A percentile compares a stretch with the other conserved stretches of the same genome.
Evolutionary conservation across 2,329 filamentous ascomycete species (phyloP).

Genomic region (Raffaelea albimanens): DNA sequence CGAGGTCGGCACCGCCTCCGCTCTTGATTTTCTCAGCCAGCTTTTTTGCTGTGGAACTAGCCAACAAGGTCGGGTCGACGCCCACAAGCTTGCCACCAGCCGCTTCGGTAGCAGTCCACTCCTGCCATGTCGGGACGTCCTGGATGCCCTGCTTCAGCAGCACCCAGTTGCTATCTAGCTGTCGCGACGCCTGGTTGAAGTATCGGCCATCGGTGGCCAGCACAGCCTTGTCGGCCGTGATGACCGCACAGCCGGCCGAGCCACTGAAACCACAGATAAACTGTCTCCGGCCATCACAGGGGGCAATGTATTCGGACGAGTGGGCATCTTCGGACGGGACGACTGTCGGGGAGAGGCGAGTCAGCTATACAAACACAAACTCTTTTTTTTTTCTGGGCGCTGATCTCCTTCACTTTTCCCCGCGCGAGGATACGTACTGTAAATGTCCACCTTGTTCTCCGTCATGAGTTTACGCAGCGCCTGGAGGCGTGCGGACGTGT

Average conservation of each 20-base stretch:
- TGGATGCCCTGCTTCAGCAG: constrained; percentile 88
- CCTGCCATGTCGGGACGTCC: constrained; percentile 93
- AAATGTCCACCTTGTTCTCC: constrained; percentile 78
- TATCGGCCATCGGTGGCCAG: constrained; percentile 93
- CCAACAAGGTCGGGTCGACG: constrained; percentile 82
- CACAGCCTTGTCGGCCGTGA: constrained; percentile 78
- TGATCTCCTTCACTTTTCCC: no score
- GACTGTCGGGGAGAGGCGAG: constrained; percentile 41
- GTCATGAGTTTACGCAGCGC: constrained; percentile 79
- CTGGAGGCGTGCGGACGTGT: constrained; percentile 68
- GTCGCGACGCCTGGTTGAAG: constrained; percentile 90
- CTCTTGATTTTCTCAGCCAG: constrained; percentile 80
- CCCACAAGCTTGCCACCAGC: constrained; percentile 79
- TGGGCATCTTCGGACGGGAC: constrained; percentile 96
- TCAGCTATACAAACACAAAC: no score
- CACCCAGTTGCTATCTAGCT: constrained; percentile 85
- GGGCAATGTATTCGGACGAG: constrained; percentile 94
- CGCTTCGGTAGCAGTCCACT: constrained; percentile 86
- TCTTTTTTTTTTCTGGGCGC: no score
- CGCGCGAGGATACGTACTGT: constrained; percentile 71
- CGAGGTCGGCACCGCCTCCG: constrained; percentile 67
- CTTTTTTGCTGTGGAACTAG: constrained; percentile 54
- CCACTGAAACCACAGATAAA: constrained; percentile 93
- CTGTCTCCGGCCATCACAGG: constrained; percentile 84
- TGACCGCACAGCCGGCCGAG: constrained; percentile 84